These are phyloP conservation scores for Chalara sp. DNA, from an alignment of 2,329 filamentous ascomycete genomes.

Conservation along the genomic window DNA sequence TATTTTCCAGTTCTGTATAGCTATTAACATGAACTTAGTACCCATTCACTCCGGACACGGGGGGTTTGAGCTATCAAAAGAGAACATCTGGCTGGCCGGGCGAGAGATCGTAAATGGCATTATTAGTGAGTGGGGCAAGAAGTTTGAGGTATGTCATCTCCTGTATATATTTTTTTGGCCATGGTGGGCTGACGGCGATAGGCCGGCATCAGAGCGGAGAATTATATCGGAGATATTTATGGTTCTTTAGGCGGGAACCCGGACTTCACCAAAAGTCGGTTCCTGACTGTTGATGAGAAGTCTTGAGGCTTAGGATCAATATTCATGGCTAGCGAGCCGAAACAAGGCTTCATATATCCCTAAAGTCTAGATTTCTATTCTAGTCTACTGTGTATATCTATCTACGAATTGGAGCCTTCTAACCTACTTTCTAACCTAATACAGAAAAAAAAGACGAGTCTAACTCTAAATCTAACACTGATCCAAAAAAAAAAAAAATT, in stretches of 20 bases:
- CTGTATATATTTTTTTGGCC: too few species aligned
- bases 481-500: too few species aligned
- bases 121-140: constrained; percentile 49
- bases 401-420: too few species aligned
- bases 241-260: constrained; percentile 53
- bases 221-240: constrained; percentile 66
- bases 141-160: constrained; percentile 33
- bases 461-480: too few species aligned
- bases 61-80: constrained; percentile 53
- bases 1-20: too few species aligned
- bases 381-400: too few species aligned
- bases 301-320: background rate
- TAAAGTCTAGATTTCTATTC: too few species aligned
- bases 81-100: constrained; percentile 60
- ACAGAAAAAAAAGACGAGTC: too few species aligned
- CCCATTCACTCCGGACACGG: background rate
- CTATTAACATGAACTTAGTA: constrained; percentile 24
- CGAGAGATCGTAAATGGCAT: constrained; percentile 57
- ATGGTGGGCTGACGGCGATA: background rate
- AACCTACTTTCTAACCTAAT: too few species aligned
- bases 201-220: constrained; percentile 47
- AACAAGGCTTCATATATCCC: too few species aligned
- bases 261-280: background rate
- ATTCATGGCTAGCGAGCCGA: too few species aligned
- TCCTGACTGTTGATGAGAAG: background rate